phyloP scores from a whole-genome alignment of 2,329 filamentous ascomycete species.

The Zasmidium cellare region DNA sequence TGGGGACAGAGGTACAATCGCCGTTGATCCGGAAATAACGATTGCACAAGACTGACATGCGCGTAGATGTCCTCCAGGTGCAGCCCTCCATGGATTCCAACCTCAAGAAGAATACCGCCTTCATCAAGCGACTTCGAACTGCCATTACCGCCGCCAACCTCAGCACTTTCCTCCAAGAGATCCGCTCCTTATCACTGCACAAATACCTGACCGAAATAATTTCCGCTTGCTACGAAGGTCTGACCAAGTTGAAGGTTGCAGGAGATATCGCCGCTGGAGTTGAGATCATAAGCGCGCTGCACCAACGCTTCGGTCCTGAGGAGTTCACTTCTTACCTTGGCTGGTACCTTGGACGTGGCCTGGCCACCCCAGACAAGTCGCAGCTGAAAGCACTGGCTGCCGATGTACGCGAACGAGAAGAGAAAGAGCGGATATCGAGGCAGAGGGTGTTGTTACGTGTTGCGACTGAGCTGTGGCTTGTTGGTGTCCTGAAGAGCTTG shows the following conservation, averaged over 20 bases:
- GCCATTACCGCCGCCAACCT: constrained; percentile 79
- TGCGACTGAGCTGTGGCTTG: constrained; percentile 94
- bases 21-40: not conserved
- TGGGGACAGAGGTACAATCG: constrained; percentile 72
- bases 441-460: constrained; percentile 85
- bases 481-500: constrained; percentile 80
- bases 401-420: constrained; percentile 89
- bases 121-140: constrained; percentile 93
- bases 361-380: constrained; percentile 86
- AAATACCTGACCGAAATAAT: constrained; percentile 98
- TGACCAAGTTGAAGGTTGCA: constrained; percentile 86
- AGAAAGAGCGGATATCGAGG: constrained; percentile 85
- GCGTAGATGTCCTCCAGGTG: constrained; percentile 72
- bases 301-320: constrained; percentile 86
- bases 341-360: constrained; percentile 87
- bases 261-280: constrained; percentile 90
- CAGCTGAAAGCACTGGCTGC: constrained; percentile 74
- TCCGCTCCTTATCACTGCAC: constrained; percentile 84
- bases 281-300: constrained; percentile 90
- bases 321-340: constrained; percentile 91
- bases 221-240: constrained; percentile 89
- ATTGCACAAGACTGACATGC: not conserved
- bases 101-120: constrained; percentile 96
- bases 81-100: constrained; percentile 85
- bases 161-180: constrained; percentile 83